These are phyloP conservation scores for Millerago galiae DNA, from an alignment of 805 yeast genomes.

Conservation along the genomic window DNA sequence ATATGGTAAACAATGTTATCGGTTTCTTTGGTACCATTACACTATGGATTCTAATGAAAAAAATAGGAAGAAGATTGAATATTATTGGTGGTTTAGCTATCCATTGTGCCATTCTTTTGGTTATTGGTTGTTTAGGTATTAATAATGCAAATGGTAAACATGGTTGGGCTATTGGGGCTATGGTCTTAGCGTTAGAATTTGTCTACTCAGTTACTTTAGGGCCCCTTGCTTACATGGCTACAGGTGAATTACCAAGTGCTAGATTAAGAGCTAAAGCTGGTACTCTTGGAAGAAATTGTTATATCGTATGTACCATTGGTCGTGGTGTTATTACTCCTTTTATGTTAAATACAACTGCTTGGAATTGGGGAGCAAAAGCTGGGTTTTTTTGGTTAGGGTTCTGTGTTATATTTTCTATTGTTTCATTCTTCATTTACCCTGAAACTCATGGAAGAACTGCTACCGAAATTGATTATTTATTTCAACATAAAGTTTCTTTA, in stretches of 20 bases:
- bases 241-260: not conserved
- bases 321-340: slow-evolving; percentile 1
- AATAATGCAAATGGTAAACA: not conserved
- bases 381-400: slow-evolving; percentile 1
- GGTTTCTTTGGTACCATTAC: not conserved
- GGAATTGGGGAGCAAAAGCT: slow-evolving; percentile 1
- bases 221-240: not conserved
- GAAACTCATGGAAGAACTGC: slow-evolving; percentile 2
- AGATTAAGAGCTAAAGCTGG: not conserved
- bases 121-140: not conserved
- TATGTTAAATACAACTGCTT: not conserved
- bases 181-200: not conserved
- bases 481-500: slow-evolving; percentile 31
- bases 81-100: not conserved
- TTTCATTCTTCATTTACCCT: slow-evolving; percentile 2
- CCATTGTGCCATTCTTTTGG: not conserved
- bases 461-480: slow-evolving; percentile 3
- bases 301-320: slow-evolving; percentile 1
- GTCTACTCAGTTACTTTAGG: not conserved
- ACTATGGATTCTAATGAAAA: not conserved
- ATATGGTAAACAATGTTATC: not conserved
- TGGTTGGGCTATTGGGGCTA: not conserved
- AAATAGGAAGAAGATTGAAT: not conserved
- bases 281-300: not conserved
- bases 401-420: not conserved